Base-by-base conservation (phyloP, 805 yeast species). In the Blastobotrys peoriensis region DNA sequence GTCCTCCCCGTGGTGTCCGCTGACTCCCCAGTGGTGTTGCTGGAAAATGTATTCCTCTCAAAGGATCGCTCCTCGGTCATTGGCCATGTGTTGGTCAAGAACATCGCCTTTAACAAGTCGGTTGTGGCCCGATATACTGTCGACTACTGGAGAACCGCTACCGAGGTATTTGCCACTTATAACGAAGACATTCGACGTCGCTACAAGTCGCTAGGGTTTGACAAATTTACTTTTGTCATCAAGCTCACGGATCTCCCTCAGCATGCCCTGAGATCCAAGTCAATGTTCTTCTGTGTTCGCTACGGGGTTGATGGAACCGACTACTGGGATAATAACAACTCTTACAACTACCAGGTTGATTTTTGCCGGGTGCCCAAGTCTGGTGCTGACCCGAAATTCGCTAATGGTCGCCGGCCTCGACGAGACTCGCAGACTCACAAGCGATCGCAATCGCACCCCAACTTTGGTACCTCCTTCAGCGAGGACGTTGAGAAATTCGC, bases 71-170 rank as follows among this genome's bases (percentile, higher is more conserved):
- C 73, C 46, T 69, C 67, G 45, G 65, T 89, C 13, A 60, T 76
- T 41, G 97, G 96, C 1, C 80, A 79, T 43, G 69, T 89, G 38
- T 85, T 91, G 2, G 96, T 85, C 21, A 76, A 78, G 56, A 91
- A 89, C 65, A 43, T 86, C 3, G 70, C 82, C 8, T 89, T 70
- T 63, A 73, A 77, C 28, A 89, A 89, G 62, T 58, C 64, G 21
- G 83, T 91, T 16, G 73, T 77, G 13, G 73, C 85, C 13, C 71
- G 88, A 44, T 89, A 86, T 64, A 78, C 96, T 0, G 69, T 79
- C 51, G 87, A 91, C 60, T 66, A 71, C 55, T 89, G 98, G 98
- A 67, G 66, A 36, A 81, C 94, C 0, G 76, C 81, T 18, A 71
- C 78, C 35, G 91, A 84, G 58, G 74, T 82, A 25, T 79, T 78